Evolutionary conservation across 441 rosid genomes (phyloP), one percentile per base, ranked within the genome.

Genomic region (Kokia cookei): DNA sequence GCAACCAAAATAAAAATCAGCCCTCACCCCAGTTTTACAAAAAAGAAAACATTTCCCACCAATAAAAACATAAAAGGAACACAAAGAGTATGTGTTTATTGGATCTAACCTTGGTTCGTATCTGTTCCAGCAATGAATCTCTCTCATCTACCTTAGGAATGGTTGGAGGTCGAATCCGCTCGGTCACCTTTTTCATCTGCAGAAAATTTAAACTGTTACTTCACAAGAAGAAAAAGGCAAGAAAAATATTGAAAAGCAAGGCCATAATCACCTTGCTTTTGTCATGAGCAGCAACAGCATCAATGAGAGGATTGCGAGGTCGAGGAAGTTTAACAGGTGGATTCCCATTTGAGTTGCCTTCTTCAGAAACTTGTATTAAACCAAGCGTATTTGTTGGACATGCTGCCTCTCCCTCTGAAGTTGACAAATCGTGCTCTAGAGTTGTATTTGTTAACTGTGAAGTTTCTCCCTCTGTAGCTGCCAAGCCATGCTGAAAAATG

Each of bases 261-360:
- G 69, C 45, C 63, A 82, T 22, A 66, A 22, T 77, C 83, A 96
- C 99, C 94, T 81, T 96, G 96, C 96, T 92, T 88, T 91, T 92
- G 85, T 90, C 99, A 77, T 84, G 94, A 55, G 97, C 98, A 77
- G 89, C 97, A 83, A 93, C 93, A 57, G 89, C 96, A 83, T 96
- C 97, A 45, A 93, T 89, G 62, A 96, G 96, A 75, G 97, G 97
- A 87, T 87, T 92, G 67, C 53, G 85, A 45, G 96, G 99, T 67
- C 94, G 91, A 74, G 97, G 98, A 79, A 83, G 80, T 81, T 83
- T 90, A 78, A 76, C 65, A 12, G 54, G 45, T 58, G 84, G 74
- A 74, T 82, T 84, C 65, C 89, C 89, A 82, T 88, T 91, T 76
- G 78, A 73, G 74, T 87, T 89, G 71, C 82, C 87, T 77, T 74